phyloP scores from a whole-genome alignment of 2,329 filamentous ascomycete genomes.

The Neurospora sp. region DNA sequence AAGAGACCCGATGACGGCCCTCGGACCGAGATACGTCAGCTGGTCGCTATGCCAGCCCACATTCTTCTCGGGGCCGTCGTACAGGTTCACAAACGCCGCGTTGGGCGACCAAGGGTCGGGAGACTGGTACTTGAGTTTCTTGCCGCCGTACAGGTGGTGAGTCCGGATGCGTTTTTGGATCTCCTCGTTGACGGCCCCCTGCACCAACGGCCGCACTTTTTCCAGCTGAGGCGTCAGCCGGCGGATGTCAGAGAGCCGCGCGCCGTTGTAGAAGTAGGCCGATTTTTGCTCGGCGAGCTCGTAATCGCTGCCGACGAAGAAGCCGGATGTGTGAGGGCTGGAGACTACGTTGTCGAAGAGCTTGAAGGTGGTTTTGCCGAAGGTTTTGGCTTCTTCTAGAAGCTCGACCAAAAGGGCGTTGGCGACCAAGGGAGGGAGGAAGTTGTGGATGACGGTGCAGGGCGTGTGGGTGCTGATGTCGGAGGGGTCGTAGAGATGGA shows the following conservation, averaged over 20 bases:
- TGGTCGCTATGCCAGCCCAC: constrained; percentile 93
- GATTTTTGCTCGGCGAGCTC: constrained; percentile 59
- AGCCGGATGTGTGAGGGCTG: constrained; percentile 72
- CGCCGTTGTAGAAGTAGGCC: constrained; percentile 84
- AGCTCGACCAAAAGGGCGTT: constrained; percentile 67
- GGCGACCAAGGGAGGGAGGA: constrained; percentile 62
- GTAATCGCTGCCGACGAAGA: constrained; percentile 68
- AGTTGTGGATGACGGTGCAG: constrained; percentile 88
- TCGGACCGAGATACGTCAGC: constrained; percentile 83
- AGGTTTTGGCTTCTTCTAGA: constrained; percentile 60
- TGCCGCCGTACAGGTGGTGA: constrained; percentile 44
- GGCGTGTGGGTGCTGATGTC: constrained; percentile 79
- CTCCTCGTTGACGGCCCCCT: constrained; percentile 66
- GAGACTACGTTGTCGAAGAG: constrained; percentile 81
- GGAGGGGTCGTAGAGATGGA: constrained; percentile 72
- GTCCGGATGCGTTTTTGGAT: constrained; percentile 60
- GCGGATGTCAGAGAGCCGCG: constrained; percentile 63
- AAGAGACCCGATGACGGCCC: constrained; percentile 78
- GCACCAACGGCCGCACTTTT: constrained; percentile 58
- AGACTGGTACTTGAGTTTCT: constrained; percentile 71
- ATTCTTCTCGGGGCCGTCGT: constrained; percentile 67
- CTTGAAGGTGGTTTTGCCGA: constrained; percentile 65
- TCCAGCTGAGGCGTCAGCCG: constrained; percentile 65
- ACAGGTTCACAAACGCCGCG: constrained; percentile 91
- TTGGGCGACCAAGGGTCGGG: constrained; percentile 70